These are phyloP conservation scores for Ceratocystis harringtonii DNA, from an alignment of 2,329 filamentous ascomycete species.

Conservation along the genomic window DNA sequence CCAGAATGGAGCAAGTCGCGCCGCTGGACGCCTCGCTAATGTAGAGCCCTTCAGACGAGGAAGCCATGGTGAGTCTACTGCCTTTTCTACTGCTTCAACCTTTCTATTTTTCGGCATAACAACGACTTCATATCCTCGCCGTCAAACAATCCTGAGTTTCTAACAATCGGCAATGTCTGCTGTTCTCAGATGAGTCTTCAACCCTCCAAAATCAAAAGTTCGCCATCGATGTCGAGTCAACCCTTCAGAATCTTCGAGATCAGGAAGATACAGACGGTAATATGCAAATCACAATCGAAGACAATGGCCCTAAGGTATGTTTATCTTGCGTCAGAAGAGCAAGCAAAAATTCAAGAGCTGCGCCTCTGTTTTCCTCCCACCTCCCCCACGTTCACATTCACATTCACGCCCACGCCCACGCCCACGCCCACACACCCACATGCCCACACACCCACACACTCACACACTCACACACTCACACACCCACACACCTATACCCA, in stretches of 20 bases:
- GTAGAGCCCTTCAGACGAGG: conserved; percentile 42
- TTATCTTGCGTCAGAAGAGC: not conserved
- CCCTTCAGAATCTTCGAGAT: conserved; percentile 59
- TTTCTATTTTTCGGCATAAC: not conserved
- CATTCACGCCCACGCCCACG: no score
- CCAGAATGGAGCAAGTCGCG: conserved; percentile 40
- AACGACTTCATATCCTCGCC: not conserved
- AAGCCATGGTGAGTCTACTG: conserved; percentile 37
- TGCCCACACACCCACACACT: no score
- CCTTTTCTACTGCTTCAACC: not conserved
- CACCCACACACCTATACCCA: not conserved
- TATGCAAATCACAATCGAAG: conserved; percentile 95
- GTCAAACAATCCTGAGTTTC: no score
- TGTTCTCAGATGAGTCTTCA: conserved; percentile 13
- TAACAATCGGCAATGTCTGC: not conserved
- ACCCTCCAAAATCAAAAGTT: conserved; percentile 32
- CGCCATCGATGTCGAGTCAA: conserved; percentile 72
- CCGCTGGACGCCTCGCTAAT: conserved; percentile 34
- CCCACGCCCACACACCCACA: no score
- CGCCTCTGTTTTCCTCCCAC: not conserved
- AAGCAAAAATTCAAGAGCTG: no score
- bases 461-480: no score
- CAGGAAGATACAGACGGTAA: conserved; percentile 91
- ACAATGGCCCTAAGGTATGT: conserved; percentile 72
- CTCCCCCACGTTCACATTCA: not conserved